phyloP scores from a whole-genome alignment of 2,329 filamentous ascomycete species.

The Chrysoporthe austroafricana region DNA sequence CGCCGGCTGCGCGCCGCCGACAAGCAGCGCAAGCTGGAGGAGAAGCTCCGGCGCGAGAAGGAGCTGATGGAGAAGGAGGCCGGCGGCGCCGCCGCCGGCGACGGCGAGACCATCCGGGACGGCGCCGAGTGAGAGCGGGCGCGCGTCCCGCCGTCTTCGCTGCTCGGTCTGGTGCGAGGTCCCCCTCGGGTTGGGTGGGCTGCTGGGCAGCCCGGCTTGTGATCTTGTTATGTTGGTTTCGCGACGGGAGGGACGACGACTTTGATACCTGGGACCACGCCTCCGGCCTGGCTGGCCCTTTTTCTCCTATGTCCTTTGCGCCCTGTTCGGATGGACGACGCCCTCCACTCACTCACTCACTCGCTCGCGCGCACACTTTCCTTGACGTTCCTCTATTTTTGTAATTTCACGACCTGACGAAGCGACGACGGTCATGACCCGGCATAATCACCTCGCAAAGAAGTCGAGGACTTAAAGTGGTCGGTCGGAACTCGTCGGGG shows the following conservation, averaged over 20 bases:
- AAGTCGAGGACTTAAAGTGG: constrained; percentile 5
- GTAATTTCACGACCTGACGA: constrained; percentile 24
- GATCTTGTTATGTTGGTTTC: too few species aligned
- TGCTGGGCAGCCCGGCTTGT: too few species aligned
- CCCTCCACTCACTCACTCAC: constrained; percentile 22
- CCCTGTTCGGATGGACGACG: neutral
- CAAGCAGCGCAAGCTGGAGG: constrained; percentile 37
- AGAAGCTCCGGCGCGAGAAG: constrained; percentile 23
- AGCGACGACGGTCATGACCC: constrained; percentile 26
- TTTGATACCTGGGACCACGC: constrained; percentile 3
- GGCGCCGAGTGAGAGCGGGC: neutral
- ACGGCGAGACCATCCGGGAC: neutral
- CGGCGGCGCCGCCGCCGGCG: neutral
- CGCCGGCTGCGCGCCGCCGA: constrained; percentile 38
- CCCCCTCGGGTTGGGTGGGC: too few species aligned
- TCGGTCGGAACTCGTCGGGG: neutral
- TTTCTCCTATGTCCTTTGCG: constrained; percentile 13
- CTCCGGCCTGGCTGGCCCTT: neutral
- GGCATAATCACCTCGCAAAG: constrained; percentile 18
- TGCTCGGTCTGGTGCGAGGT: too few species aligned
- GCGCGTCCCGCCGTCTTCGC: too few species aligned
- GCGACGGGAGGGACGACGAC: neutral
- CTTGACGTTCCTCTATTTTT: neutral
- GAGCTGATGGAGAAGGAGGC: constrained; percentile 23
- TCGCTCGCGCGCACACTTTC: neutral